Evolutionary conservation across 371 early-diverging fungal genomes (phyloP), one percentile per base, ranked within the genome.

Genomic region (Dinochytrium kinnereticum): DNA sequence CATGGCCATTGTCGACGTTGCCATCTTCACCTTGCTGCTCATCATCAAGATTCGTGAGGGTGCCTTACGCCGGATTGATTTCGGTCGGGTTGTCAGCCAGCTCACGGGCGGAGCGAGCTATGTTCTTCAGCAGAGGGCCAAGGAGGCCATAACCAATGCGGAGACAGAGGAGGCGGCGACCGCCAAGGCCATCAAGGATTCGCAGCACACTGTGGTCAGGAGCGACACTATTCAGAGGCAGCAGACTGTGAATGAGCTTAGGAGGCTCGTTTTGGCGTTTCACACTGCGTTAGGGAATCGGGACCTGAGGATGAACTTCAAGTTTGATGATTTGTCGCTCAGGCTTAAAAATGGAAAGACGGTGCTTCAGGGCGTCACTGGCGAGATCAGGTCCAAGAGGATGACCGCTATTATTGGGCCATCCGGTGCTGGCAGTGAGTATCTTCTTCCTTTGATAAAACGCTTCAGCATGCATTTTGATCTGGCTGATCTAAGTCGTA

Each of bases 341-440:
- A 80, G 69, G 19, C 77, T 91, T 19, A 82, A 88, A 17, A 84
- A 78, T 39, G 91, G 89, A 24, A 81, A 84, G 1, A 80, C 82
- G n/a, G 85, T 91, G 57, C 51, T 91, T 67, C 75, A 80, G 79
- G 86, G 82, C 57, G 87, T 90, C 17, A 82, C 84, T 1, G 91
- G 91, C 2, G 72, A 70, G 19, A 77, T 90, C 51, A 44, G 78
- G 38, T 71, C 84, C 17, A 89, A 90, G 33, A 80, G 90, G 33
- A 80, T 88, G n/a, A 89, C 89, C 37, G 93, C 92, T 34, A 92
- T 96, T 74, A 90, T 96, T 90, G 96, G 96, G 3, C 91, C 93
- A 1, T 86, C 86, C 19, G 94, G 96, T 0, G 90, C 93, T 1
- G 93, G 92, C 68, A 92, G 90, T 73, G 57, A 69, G 75, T 74